phyloP scores from a whole-genome alignment of 2,329 filamentous ascomycete genomes.

The Fusarium virguliforme region DNA sequence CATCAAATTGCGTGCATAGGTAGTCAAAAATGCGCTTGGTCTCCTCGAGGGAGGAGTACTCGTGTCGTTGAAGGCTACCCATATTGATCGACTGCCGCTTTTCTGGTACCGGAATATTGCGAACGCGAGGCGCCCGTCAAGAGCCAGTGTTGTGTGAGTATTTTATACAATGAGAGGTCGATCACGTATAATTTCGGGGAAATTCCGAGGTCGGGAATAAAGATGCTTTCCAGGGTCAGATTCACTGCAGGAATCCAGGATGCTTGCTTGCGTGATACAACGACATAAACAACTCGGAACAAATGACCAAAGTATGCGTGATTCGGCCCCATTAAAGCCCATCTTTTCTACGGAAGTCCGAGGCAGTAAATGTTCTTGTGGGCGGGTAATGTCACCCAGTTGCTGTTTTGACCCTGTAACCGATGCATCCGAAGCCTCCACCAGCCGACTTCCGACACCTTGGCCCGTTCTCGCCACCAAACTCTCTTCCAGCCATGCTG shows the following conservation, averaged over 20 bases:
- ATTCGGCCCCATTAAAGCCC: not conserved
- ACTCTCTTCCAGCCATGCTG: not conserved
- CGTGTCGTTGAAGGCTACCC: slow-evolving; percentile 32
- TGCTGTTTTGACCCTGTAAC: slow-evolving; percentile 12
- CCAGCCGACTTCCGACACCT: slow-evolving; percentile 34
- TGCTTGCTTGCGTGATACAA: slow-evolving; percentile 7
- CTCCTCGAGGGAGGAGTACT: slow-evolving; percentile 46
- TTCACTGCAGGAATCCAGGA: not conserved
- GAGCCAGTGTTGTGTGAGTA: slow-evolving; percentile 22
- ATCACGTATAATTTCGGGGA: slow-evolving; percentile 21
- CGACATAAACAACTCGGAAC: not conserved
- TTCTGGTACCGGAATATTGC: slow-evolving; percentile 9
- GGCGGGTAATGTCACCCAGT: not conserved
- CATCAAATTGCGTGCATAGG: slow-evolving; percentile 49
- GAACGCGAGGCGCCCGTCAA: not conserved
- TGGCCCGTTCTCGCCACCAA: not conserved
- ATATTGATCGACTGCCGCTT: slow-evolving; percentile 15
- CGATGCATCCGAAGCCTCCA: slow-evolving; percentile 17
- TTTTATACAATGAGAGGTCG: slow-evolving; percentile 29
- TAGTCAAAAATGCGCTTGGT: slow-evolving; percentile 43
- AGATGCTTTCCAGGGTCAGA: not conserved
- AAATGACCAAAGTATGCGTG: slow-evolving; percentile 4
- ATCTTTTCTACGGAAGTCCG: slow-evolving; percentile 1
- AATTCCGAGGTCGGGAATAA: slow-evolving; percentile 19
- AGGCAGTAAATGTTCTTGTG: not conserved